A percentile compares a stretch with the other conserved stretches of the same genome.
Conservation (phyloP, 345 rosid species). For the Aegle marmelos region DNA sequence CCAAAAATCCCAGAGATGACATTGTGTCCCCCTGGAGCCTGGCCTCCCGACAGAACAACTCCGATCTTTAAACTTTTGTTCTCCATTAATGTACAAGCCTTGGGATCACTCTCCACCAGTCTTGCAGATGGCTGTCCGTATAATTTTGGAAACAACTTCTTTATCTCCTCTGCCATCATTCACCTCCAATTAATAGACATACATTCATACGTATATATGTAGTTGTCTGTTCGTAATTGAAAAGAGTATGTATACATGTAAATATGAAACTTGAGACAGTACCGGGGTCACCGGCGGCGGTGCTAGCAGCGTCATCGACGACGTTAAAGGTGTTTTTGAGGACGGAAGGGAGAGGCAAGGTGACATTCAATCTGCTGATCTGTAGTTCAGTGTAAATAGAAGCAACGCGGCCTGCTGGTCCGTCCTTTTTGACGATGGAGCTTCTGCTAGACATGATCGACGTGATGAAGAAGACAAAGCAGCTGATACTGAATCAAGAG, state of each 20-base stretch:
- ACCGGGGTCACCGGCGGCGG: conserved; percentile 46
- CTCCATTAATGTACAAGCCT: neutral
- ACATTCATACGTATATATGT: too few species aligned
- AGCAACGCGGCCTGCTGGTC: conserved; percentile 22
- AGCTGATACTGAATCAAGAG: too few species aligned
- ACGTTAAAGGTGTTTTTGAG: conserved; percentile 31
- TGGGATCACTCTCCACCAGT: conserved; percentile 19
- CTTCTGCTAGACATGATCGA: neutral
- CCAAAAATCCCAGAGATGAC: conserved; percentile 47
- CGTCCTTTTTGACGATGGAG: neutral
- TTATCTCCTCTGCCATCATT: conserved; percentile 30
- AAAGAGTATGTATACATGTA: too few species aligned
- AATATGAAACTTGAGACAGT: neutral
- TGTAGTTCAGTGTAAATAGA: conserved; percentile 44
- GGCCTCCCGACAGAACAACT: conserved; percentile 44
- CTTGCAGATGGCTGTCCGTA: conserved; percentile 37
- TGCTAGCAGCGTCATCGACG: conserved; percentile 40
- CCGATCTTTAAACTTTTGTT: conserved; percentile 34
- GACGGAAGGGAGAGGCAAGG: conserved; percentile 42
- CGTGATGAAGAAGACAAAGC: neutral
- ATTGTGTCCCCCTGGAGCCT: conserved; percentile 49
- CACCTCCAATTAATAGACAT: too few species aligned
- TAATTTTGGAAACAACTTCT: conserved; percentile 36
- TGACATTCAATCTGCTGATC: conserved; percentile 26
- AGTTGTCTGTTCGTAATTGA: neutral